phyloP scores from a whole-genome alignment of 169 alveolate genomes.

The Eimeria maxima region DNA sequence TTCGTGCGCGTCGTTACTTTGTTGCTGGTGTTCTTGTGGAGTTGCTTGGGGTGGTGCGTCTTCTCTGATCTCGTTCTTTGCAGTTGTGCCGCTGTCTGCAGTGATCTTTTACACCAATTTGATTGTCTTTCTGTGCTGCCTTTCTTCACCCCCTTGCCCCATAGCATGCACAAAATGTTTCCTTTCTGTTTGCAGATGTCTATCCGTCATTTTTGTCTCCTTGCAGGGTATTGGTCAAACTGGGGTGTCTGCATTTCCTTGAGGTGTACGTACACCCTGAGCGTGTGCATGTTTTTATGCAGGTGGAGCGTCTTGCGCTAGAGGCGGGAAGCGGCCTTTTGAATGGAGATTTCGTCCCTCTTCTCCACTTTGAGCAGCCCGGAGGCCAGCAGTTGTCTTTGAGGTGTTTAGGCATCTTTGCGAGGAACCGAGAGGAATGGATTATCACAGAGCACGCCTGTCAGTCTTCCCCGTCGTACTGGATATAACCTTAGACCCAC shows the following conservation, averaged over 20 bases:
- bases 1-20: neutral
- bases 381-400: neutral
- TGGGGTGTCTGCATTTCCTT: neutral
- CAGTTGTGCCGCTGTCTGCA: neutral
- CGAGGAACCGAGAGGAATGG: slow-evolving; percentile 94
- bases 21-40: neutral
- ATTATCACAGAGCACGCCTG: slow-evolving; percentile 89
- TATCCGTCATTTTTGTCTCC: neutral
- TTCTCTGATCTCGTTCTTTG: neutral
- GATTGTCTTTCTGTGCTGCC: neutral
- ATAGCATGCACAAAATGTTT: neutral
- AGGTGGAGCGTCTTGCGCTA: slow-evolving; percentile 81
- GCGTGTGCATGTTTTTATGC: neutral
- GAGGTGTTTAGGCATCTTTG: slow-evolving; percentile 90
- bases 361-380: slow-evolving; percentile 3
- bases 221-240: neutral
- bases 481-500: neutral
- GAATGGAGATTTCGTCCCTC: slow-evolving; percentile 54
- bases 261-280: neutral
- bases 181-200: neutral
- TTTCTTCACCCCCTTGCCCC: neutral
- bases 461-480: neutral
- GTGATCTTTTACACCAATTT: neutral
- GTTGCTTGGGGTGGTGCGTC: neutral
- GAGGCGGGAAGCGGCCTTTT: slow-evolving; percentile 80